Base-by-base conservation (phyloP, 2,329 filamentous ascomycete genomes). In the Neonectria hederae region DNA sequence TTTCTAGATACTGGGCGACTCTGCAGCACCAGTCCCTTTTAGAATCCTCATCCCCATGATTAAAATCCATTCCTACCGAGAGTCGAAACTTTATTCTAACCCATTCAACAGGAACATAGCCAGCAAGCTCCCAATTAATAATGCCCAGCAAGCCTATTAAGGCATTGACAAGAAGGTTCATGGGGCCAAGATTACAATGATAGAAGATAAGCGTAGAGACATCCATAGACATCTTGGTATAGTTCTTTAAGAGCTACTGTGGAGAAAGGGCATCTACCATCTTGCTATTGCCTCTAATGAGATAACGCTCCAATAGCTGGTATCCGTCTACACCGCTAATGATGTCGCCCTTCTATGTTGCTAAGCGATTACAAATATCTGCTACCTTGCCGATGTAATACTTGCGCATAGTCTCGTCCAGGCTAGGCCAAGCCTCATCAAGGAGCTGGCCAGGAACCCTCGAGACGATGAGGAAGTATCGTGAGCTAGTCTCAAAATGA, bases 381-480 rank as follows among this genome's bases (percentile, higher is more conserved):
- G 68, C 70, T 6, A 73, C 62, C 21, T 62, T 57, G 11, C 43
- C 35, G 5, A 73, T 63, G 42, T 73, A 77, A 49, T 71, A 48
- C 28, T 59, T n/a, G 35, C 67, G 63, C 63, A 66, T 67, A 4
- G 62, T 51, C 45, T 71, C 65, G 54, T 72, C 64, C 59, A 78
- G 68, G 26, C 26, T 65, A 53, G 67, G 60, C 71, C 74, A 78
- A 11, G 52, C 57, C 35, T 59, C 46, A 28, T 65, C 68, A 10
- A 78, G 71, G 21, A 69, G 74, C 56, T 68, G 67, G 21, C 76
- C 73, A 13, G 68, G 72, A 6, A 77, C 59, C 28, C 71, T 69
- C 13, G 51, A 59, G 21, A 74, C 30, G 46, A 78, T 66, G 1
- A 76, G 65, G 30, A 69, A 77, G 22, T 72, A 72, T 43, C 72